Evolutionary conservation across 495 filamentous ascomycete species (phyloP), one percentile per base, ranked within the genome.

Genomic region (Annulohypoxylon stygium): DNA sequence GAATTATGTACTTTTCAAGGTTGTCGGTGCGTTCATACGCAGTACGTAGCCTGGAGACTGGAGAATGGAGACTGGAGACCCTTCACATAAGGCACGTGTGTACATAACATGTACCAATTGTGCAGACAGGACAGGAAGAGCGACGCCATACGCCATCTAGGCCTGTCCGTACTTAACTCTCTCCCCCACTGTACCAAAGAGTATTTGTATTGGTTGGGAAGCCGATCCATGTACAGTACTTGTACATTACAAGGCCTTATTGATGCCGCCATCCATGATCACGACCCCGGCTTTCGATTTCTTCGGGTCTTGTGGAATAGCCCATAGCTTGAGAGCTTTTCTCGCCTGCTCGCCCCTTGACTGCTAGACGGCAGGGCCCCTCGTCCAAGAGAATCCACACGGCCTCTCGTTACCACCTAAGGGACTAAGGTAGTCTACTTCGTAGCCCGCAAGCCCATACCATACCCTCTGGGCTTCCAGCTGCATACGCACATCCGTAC

Each of bases 211-310:
- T 74, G 71, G 71, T 67, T 67, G 67, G 67, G 62, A 74, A 59
- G 67, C 50, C 58, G 57, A 74, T 67, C 71, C 70, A 74, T 74
- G 71, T 70, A 74, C 51, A 26, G 37, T 65, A 66, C 61, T 41
- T 41, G 37, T 65, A 66, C 61, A 61, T 41, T 58, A 50, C 60
- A 60, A 54, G 71, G 67, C 66, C 55, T 69, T 39, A 65, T 51
- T 62, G 62, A 67, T 70, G 66, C 71, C 62, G 66, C 66, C 67
- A 74, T 74, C 71, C 71, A 66, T 73, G 47, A 68, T 69, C 70
- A 57, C 30, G 48, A 69, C 50, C 71, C 66, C 66, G 63, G 71
- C 66, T 61, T 65, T 66, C 39, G 20, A 59, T 11, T 57, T 66
- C 57, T 66, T 67, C 63, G 63, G 69, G 61, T 47, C 55, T 62